A percentile compares a stretch with the other conserved stretches of the same genome.
phyloP scores from a whole-genome alignment of 495 filamentous ascomycete genomes.

The Aspergillus nidulans region DNA sequence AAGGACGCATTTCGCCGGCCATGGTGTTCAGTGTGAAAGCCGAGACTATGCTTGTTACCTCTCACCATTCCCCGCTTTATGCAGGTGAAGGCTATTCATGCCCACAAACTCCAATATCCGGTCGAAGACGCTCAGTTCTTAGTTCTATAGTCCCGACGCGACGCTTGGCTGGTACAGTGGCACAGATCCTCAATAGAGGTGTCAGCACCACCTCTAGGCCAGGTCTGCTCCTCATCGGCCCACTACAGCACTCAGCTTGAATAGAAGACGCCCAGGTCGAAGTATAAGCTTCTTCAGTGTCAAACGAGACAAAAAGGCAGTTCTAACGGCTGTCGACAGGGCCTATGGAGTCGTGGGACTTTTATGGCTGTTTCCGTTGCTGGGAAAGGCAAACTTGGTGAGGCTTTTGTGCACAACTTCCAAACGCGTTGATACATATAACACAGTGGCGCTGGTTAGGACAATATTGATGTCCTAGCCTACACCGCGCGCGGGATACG shows the following conservation, averaged over 20 bases:
- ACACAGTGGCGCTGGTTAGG: slow-evolving; percentile 56
- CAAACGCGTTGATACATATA: slow-evolving; percentile 36
- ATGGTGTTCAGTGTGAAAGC: no score
- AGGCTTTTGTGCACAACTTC: neutral
- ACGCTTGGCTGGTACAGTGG: neutral
- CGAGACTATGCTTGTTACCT: no score
- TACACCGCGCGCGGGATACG: slow-evolving; percentile 52
- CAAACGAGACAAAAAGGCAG: neutral
- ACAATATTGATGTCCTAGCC: slow-evolving; percentile 57
- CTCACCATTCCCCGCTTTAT: no score
- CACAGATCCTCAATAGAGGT: neutral
- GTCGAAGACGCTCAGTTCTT: no score
- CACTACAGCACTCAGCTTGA: neutral
- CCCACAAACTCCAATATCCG: no score
- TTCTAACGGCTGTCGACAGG: neutral
- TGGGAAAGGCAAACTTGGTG: neutral
- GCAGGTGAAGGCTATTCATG: no score
- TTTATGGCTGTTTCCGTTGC: neutral
- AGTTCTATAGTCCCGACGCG: neutral
- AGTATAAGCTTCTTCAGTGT: neutral
- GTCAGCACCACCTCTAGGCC: neutral
- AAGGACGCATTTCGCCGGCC: no score
- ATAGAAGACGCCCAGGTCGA: neutral
- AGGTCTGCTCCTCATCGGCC: neutral
- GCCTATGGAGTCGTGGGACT: neutral